phyloP scores from a whole-genome alignment of 352 stramenopile species.

The Globisporangium rhizosaccharum region DNA sequence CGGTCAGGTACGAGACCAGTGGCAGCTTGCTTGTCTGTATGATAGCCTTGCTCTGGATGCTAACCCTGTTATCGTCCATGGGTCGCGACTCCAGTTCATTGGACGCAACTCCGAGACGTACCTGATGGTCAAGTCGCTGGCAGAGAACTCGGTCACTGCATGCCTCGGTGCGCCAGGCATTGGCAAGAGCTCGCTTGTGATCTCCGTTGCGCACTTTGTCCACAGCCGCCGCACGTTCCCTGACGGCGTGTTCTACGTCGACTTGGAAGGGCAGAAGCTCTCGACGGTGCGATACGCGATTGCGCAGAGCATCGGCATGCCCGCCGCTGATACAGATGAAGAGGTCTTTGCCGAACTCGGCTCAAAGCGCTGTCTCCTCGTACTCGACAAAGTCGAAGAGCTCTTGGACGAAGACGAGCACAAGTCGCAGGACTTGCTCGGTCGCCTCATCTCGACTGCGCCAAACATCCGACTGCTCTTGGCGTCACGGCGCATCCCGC shows the following conservation, averaged over 20 bases:
- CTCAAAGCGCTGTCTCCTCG: conserved; percentile 60
- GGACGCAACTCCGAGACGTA: conserved; percentile 77
- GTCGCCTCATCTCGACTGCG: conserved; percentile 64
- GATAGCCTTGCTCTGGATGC: not conserved
- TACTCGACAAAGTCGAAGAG: conserved; percentile 80
- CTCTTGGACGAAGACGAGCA: conserved; percentile 71
- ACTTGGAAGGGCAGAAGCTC: conserved; percentile 75
- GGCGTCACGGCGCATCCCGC: conserved; percentile 60
- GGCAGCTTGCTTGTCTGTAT: no score
- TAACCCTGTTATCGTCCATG: not conserved
- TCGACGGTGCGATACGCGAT: conserved; percentile 80
- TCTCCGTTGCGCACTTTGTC: conserved; percentile 75
- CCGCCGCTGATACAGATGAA: conserved; percentile 65
- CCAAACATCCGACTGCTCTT: conserved; percentile 64
- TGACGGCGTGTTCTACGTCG: conserved; percentile 80
- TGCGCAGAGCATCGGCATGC: conserved; percentile 71
- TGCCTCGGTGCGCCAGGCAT: conserved; percentile 74
- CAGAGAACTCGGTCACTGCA: conserved; percentile 65
- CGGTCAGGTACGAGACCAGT: conserved; percentile 30
- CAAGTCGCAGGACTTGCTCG: conserved; percentile 62
- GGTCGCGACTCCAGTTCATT: conserved; percentile 42
- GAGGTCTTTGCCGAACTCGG: conserved; percentile 74
- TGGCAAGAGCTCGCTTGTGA: conserved; percentile 77
- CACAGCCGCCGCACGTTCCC: conserved; percentile 74
- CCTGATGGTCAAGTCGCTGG: conserved; percentile 67